Percentiles rank a stretch among this genome's conserved stretches.
These are phyloP conservation scores for Gossypium mustelinum DNA, from an alignment of 345 rosid genomes.

Conservation along the genomic window DNA sequence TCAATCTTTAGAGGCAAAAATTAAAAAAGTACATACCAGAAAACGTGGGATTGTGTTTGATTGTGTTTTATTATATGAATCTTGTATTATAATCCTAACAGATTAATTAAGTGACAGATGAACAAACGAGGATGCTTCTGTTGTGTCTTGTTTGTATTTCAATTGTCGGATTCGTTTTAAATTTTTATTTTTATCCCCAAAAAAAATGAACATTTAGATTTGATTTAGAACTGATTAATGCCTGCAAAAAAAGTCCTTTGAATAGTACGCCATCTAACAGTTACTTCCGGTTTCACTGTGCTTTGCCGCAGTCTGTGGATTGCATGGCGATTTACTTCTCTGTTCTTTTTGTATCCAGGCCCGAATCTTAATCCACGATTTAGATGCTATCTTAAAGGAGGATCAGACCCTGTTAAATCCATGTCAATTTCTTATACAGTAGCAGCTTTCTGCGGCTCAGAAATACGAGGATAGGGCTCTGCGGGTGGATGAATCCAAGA, in stretches of 20 bases:
- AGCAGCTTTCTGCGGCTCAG: constrained; percentile 6
- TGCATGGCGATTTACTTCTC: not conserved
- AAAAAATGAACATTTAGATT: too few relatives aligned
- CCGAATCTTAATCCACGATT: not conserved
- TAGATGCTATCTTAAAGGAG: not conserved
- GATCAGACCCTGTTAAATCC: not conserved
- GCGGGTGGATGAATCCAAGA: constrained; percentile 40
- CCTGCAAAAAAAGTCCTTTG: too few relatives aligned
- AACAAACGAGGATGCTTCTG: not conserved
- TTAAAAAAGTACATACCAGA: not conserved
- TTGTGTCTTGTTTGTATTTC: not conserved
- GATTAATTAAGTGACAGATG: not conserved
- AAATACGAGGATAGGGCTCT: constrained; percentile 15
- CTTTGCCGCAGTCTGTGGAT: not conserved
- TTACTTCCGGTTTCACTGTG: too few relatives aligned
- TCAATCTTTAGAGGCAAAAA: not conserved
- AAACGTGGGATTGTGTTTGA: not conserved
- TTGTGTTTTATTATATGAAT: not conserved
- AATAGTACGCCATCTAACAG: too few relatives aligned
- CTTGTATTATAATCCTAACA: not conserved
- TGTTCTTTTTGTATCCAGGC: not conserved
- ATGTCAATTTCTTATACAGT: not conserved
- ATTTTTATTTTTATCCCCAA: too few relatives aligned
- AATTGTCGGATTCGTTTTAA: too few relatives aligned
- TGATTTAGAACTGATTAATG: too few relatives aligned